Evolutionary conservation across 257 asterid genomes (phyloP).

Genomic region (Solanum medicagineum): DNA sequence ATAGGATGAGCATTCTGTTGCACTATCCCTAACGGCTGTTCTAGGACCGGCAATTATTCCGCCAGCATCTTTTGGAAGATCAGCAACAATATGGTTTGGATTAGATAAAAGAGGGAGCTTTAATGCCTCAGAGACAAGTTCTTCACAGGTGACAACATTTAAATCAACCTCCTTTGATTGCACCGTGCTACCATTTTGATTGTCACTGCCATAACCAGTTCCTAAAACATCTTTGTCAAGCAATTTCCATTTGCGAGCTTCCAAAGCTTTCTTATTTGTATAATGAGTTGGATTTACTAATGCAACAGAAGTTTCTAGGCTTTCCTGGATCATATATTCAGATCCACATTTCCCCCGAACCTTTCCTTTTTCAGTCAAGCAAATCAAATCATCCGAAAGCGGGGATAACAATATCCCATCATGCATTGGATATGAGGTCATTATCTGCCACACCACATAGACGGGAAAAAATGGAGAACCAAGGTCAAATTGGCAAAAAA

Average conservation of each 20-base stretch:
- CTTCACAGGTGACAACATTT: conserved; percentile 46
- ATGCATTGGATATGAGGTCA: conserved; percentile 52
- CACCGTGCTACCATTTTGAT: conserved; percentile 14
- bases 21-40: conserved; percentile 11
- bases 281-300: conserved; percentile 35
- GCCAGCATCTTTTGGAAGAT: conserved; percentile 24
- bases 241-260: conserved; percentile 28
- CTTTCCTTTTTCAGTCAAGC: conserved; percentile 35
- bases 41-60: conserved; percentile 2
- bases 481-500: background rate
- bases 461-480: background rate
- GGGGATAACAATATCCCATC: conserved; percentile 58
- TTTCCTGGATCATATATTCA: conserved; percentile 17
- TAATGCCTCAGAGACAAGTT: conserved; percentile 58
- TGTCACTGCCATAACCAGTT: conserved; percentile 7
- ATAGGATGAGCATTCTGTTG: conserved; percentile 20
- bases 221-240: conserved; percentile 18
- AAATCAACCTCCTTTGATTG: conserved; percentile 34
- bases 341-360: conserved; percentile 26
- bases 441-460: conserved; percentile 42
- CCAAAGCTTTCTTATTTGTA: conserved; percentile 23
- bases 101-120: conserved; percentile 67
- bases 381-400: conserved; percentile 49
- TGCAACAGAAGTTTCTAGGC: conserved; percentile 21
- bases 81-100: conserved; percentile 16